Conservation (phyloP, 2,329 filamentous ascomycete species). For the Cyanodermella asteris region DNA sequence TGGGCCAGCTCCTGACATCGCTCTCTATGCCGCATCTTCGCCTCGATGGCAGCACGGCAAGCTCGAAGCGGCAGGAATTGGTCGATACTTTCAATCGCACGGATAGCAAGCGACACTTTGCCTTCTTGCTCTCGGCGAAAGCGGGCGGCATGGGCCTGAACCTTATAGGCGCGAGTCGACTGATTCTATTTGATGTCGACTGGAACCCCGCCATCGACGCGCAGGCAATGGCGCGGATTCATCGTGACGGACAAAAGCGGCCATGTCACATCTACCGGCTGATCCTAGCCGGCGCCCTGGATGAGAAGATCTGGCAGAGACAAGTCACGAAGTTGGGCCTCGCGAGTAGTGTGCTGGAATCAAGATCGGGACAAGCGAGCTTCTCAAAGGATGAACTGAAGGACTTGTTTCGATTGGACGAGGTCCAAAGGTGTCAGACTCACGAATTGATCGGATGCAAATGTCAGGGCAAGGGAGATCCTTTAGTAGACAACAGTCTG, state of each 20-base stretch:
- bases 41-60: slow-evolving; percentile 44
- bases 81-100: slow-evolving; percentile 49
- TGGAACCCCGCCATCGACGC: slow-evolving; percentile 57
- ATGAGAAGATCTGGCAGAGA: slow-evolving; percentile 55
- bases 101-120: slow-evolving; percentile 34
- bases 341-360: slow-evolving; percentile 49
- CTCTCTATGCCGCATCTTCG: slow-evolving; percentile 42
- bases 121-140: slow-evolving; percentile 52
- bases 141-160: slow-evolving; percentile 50
- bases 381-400: slow-evolving; percentile 45
- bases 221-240: slow-evolving; percentile 55
- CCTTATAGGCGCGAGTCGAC: slow-evolving; percentile 45
- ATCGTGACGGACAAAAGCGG: slow-evolving; percentile 47
- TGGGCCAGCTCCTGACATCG: slow-evolving; percentile 37
- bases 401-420: slow-evolving; percentile 45
- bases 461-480: slow-evolving; percentile 33
- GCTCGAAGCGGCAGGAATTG: slow-evolving; percentile 40
- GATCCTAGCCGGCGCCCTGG: slow-evolving; percentile 43
- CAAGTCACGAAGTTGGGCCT: slow-evolving; percentile 50
- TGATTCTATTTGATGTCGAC: slow-evolving; percentile 51
- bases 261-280: slow-evolving; percentile 49
- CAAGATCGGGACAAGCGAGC: slow-evolving; percentile 33
- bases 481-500: slow-evolving; percentile 3
- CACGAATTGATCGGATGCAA: slow-evolving; percentile 43
- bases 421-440: slow-evolving; percentile 39